phyloP scores from a whole-genome alignment of 2,329 filamentous ascomycete species.

The Akanthomyces dipterigenus region DNA sequence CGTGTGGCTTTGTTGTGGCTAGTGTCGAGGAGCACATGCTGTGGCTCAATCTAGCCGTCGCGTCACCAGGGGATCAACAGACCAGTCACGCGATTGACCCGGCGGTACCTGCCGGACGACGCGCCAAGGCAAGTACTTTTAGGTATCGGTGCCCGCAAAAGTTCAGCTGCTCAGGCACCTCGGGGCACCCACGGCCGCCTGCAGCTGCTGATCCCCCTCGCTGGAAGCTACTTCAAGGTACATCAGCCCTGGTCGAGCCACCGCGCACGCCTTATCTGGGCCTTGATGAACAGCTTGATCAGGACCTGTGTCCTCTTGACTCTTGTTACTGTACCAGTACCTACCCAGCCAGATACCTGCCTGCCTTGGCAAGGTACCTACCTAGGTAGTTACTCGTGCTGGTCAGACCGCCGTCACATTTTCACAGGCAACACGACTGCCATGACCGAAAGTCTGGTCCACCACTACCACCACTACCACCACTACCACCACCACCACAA shows the following conservation, averaged over 20 bases:
- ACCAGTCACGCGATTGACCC: slow-evolving; percentile 7
- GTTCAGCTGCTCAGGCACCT: not conserved
- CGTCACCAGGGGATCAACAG: not conserved
- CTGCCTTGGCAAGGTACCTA: too few relatives aligned
- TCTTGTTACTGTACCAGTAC: not conserved
- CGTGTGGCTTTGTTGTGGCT: slow-evolving; percentile 8
- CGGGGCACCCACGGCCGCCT: not conserved
- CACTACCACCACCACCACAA: not conserved
- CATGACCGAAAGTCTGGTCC: not conserved
- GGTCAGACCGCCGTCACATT: not conserved
- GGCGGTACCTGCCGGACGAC: slow-evolving; percentile 1
- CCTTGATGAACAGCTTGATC: not conserved
- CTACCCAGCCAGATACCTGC: too few relatives aligned
- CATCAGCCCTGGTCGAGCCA: not conserved
- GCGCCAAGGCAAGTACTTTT: slow-evolving; percentile 1
- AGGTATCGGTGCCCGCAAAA: not conserved
- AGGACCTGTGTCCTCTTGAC: slow-evolving; percentile 6
- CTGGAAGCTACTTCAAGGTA: not conserved
- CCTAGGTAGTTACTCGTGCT: too few relatives aligned
- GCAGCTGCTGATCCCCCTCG: not conserved
- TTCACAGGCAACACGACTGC: not conserved
- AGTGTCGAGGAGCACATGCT: not conserved
- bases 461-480: slow-evolving; percentile 1
- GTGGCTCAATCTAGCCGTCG: not conserved
- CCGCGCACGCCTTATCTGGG: not conserved